Conservation (phyloP, 768 basidiomycete genomes). For the Pisolithus tinctorius region DNA sequence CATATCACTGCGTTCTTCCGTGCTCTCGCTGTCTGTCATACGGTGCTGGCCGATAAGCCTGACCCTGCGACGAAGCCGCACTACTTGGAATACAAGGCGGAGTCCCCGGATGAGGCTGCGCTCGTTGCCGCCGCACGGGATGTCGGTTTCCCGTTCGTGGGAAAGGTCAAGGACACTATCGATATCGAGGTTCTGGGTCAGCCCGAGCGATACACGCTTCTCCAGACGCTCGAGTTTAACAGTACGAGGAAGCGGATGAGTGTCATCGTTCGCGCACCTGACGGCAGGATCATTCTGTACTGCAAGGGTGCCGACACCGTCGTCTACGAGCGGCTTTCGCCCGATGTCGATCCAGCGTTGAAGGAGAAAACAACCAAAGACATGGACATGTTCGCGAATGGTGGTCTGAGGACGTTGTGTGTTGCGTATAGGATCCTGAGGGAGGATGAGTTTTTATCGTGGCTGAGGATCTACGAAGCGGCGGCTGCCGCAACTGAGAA, state of each 20-base stretch:
- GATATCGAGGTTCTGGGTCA: slow-evolving; percentile 93
- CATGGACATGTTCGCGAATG: slow-evolving; percentile 92
- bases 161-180: slow-evolving; percentile 62
- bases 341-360: slow-evolving; percentile 63
- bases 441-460: slow-evolving; percentile 80
- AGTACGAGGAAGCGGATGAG: slow-evolving; percentile 95
- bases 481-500: slow-evolving; percentile 73
- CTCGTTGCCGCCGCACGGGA: slow-evolving; percentile 89
- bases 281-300: slow-evolving; percentile 76
- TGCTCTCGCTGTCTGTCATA: slow-evolving; percentile 92
- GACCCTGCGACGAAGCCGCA: slow-evolving; percentile 56
- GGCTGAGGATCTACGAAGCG: slow-evolving; percentile 75
- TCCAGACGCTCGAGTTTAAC: slow-evolving; percentile 90
- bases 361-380: slow-evolving; percentile 78
- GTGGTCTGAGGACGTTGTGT: slow-evolving; percentile 85
- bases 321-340: slow-evolving; percentile 79
- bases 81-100: slow-evolving; percentile 84
- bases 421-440: slow-evolving; percentile 72
- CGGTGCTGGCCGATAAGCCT: slow-evolving; percentile 75
- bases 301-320: slow-evolving; percentile 98
- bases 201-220: slow-evolving; percentile 68
- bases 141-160: slow-evolving; percentile 86
- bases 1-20: slow-evolving; percentile 84
- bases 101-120: slow-evolving; percentile 93
- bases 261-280: slow-evolving; percentile 79